These are phyloP conservation scores for Tuber microsphaerosporum DNA, from an alignment of 495 filamentous ascomycete species.

Conservation along the genomic window DNA sequence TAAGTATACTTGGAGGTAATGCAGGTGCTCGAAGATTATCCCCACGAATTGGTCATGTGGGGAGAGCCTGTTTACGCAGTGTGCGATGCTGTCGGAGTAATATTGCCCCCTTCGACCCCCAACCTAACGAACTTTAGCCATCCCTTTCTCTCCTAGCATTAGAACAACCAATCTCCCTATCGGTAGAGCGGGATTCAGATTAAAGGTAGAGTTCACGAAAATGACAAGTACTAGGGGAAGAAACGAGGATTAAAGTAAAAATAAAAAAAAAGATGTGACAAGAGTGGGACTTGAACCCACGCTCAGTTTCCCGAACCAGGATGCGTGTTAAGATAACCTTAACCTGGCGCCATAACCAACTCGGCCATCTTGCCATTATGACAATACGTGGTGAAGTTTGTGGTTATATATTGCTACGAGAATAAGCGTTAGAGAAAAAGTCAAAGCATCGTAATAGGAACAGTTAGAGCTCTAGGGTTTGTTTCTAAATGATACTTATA, in stretches of 20 bases:
- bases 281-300: slow-evolving; percentile 38
- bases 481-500: neutral
- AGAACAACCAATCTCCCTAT: neutral
- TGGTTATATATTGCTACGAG: neutral
- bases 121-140: no score
- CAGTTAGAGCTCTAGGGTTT: no score
- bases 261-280: slow-evolving; percentile 17
- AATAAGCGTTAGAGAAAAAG: no score
- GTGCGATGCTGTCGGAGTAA: neutral
- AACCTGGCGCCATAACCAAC: slow-evolving; percentile 38
- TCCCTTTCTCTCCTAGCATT: neutral
- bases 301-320: slow-evolving; percentile 35
- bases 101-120: neutral
- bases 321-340: slow-evolving; percentile 28
- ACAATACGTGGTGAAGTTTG: neutral
- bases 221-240: neutral
- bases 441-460: no score
- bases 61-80: no score
- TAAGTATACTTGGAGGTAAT: neutral
- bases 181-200: no score
- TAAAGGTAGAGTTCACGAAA: neutral
- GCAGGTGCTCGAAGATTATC: neutral
- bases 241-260: no score
- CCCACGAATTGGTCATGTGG: neutral
- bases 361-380: slow-evolving; percentile 26